phyloP scores from a whole-genome alignment of 371 early-diverging fungal genomes.

The Mortierella sp. region DNA sequence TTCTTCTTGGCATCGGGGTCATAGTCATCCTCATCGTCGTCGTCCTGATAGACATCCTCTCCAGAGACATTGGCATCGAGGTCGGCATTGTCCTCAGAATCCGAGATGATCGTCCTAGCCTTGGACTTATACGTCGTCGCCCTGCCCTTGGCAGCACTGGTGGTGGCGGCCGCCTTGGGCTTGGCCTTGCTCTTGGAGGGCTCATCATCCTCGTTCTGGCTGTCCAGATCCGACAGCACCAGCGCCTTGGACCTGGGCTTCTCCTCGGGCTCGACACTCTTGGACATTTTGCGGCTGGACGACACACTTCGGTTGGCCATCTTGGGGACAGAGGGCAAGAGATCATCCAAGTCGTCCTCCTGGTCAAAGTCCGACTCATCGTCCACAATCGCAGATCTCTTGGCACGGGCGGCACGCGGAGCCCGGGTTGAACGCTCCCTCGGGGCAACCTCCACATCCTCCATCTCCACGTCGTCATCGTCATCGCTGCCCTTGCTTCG shows the following conservation, averaged over 20 bases:
- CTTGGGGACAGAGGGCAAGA: conserved; percentile 30
- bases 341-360: conserved; percentile 37
- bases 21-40: conserved; percentile 33
- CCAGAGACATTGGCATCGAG: not conserved
- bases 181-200: not conserved
- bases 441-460: conserved; percentile 27
- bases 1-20: conserved; percentile 25
- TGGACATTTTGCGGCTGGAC: conserved; percentile 28
- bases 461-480: conserved; percentile 31
- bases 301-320: not conserved
- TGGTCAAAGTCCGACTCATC: conserved; percentile 34
- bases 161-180: not conserved
- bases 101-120: conserved; percentile 19
- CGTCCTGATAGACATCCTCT: conserved; percentile 2
- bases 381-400: conserved; percentile 43
- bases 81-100: conserved; percentile 16
- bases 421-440: conserved; percentile 30
- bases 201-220: conserved; percentile 26
- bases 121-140: conserved; percentile 30
- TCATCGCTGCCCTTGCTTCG: conserved; percentile 8
- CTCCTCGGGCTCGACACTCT: conserved; percentile 31
- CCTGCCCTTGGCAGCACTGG: conserved; percentile 19
- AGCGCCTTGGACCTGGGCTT: not conserved
- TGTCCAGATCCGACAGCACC: not conserved
- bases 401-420: conserved; percentile 44